Base-by-base conservation (phyloP, 768 basidiomycete genomes). In the Tremella yokohamensis region DNA sequence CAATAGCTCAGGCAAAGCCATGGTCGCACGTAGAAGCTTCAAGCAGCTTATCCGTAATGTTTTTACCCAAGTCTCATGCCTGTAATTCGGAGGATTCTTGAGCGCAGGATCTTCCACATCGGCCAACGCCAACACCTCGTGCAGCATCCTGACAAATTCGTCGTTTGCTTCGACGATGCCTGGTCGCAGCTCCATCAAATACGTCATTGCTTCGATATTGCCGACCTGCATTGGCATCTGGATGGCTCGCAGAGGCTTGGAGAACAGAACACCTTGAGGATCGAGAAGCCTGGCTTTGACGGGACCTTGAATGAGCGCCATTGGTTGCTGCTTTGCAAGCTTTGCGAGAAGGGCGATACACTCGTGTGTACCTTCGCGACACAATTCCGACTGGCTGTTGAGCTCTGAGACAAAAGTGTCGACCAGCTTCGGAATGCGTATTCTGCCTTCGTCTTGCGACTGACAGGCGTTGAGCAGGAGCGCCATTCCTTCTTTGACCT, bases 141-240 rank as follows among this genome's bases (percentile, higher is more conserved):
- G 89, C 25, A 98, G 79, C 8, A 97, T 82, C 15, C 94, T 86
- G 49, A 91, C 80, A 48, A 97, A 84, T 74, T 97, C 92, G 44
- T 97, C 94, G 62, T 90, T 90, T 40, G 92, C 80, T 65, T 96
- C 92, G 1, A 91, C 85, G 22, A 98, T 82, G 0, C 90, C 89
- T 9, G 96, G 93, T 24, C 89, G 84, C 34, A 97, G 80, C 57
- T 84, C 87, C 61, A 99, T 84, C 73, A 90, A 90, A 74, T 92
- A 99, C 9, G 93, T 88, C 59, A 98, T 85, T 16, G 91, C 91
- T 68, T 98, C 96, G 58, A 98, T 91, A 83, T 97, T 92, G 26
- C 93, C 96, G 57, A 98, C 96, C 75, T 98, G 96, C 68, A 90
- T 90, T 15, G 87, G 82, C 74, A 97, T 93, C 1, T 92, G 92